Percentiles rank a stretch among this genome's conserved stretches.
Conservation (phyloP, 805 yeast genomes). For the Vanderwaltozyma yarrowii region DNA sequence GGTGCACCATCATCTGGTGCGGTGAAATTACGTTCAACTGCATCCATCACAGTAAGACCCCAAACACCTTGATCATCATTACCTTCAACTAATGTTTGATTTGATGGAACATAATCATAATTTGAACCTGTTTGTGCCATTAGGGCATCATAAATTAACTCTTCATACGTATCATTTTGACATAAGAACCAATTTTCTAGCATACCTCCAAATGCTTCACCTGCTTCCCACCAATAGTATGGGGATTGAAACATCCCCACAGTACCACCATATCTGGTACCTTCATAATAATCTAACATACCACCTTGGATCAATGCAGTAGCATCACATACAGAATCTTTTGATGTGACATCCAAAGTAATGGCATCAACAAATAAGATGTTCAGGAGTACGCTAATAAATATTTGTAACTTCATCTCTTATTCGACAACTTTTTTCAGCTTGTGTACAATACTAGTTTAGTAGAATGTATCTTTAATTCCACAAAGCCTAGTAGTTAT, state of each 20-base stretch:
- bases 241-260: constrained; percentile 62
- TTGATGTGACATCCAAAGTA: constrained; percentile 31
- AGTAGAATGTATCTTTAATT: too few species aligned
- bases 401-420: too few species aligned
- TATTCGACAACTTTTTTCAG: too few species aligned
- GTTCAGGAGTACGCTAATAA: neutral
- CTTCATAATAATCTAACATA: constrained; percentile 57
- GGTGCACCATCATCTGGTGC: constrained; percentile 35
- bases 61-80: constrained; percentile 67
- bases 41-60: constrained; percentile 55
- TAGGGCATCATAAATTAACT: constrained; percentile 44
- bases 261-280: constrained; percentile 49
- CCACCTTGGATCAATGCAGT: constrained; percentile 51
- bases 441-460: too few species aligned
- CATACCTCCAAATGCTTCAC: constrained; percentile 60
- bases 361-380: constrained; percentile 14
- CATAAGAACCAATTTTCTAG: constrained; percentile 68
- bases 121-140: constrained; percentile 34
- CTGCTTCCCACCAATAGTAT: constrained; percentile 87
- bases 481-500: too few species aligned
- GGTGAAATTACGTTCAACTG: constrained; percentile 48
- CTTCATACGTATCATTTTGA: constrained; percentile 53
- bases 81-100: constrained; percentile 60
- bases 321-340: constrained; percentile 44
- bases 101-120: constrained; percentile 48